Evolutionary conservation across 2,329 filamentous ascomycete species (phyloP), one percentile per base, ranked within the genome.

Genomic region (Nemania serpens): DNA sequence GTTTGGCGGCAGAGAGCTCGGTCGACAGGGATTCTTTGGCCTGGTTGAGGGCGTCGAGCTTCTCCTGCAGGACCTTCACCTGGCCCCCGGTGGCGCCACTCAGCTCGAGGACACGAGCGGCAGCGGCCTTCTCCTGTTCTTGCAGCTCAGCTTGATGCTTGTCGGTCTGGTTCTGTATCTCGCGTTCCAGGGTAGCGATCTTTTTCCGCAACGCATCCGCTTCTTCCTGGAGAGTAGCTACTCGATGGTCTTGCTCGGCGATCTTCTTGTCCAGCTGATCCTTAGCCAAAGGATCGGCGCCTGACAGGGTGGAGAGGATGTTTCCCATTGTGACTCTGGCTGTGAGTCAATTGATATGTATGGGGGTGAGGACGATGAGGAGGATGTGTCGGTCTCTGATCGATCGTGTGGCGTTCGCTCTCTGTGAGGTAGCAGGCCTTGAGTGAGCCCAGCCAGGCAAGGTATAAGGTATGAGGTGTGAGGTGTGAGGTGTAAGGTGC

Each of bases 261-360:
- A 78, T 72, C 67, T 76, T 74, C 68, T 75, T 74, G 10, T 70
- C 65, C 42, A 66, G 66, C 55, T 74, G 72, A 25, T 71, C 66
- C 68, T 75, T 72, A 64, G 71, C 70, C 47, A 76, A 58, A 50
- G 72, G 71, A 67, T 74, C 74, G 68, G 73, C 73, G 63, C 68
- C 70, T n/a, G 73, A 70, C 66, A 78, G 75, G 59, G 72, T 73
- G 65, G 74, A 76, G 63, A 79, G 72, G 64, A 77, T 76, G 70
- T 76, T 75, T 69, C 76, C 76, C 76, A 78, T 78, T 58, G 53
- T 68, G 46, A 50, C n/a, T 58, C 45, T 22, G 37, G 47, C 34
- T 49, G 18, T 17, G 41, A 20, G 42, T 34, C 15, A 45, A 57
- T 53, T 58, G 47, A 43, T 36, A 6, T 48, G 17, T 29, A 29